These are phyloP conservation scores for Mikania micrantha DNA, from an alignment of 129 eudicot species.

Conservation along the genomic window DNA sequence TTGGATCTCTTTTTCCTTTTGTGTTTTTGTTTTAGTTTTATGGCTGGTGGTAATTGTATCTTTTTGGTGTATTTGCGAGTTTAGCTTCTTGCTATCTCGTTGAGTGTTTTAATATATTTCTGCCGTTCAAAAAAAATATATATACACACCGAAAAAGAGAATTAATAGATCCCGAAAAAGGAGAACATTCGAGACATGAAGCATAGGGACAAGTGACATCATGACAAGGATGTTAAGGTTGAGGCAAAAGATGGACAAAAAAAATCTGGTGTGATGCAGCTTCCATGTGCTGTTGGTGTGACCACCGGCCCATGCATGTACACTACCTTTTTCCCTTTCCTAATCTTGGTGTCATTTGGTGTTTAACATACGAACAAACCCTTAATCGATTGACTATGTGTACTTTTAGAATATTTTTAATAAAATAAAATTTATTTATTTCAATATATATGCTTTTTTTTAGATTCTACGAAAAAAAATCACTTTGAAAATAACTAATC, in stretches of 20 bases:
- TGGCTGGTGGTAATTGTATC: no score
- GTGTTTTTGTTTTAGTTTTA: no score
- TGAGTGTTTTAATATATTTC: no score
- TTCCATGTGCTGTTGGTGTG: conserved; percentile 17
- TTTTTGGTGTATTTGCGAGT: no score
- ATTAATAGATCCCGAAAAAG: neutral
- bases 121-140: no score
- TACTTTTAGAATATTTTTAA: neutral
- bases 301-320: neutral
- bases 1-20: no score
- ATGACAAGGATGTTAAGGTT: conserved; percentile 15
- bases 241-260: conserved; percentile 4
- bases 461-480: no score
- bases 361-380: neutral
- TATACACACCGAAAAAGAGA: no score
- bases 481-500: no score
- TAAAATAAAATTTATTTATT: neutral
- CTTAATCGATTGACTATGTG: neutral
- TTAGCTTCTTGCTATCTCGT: no score
- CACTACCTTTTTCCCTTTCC: neutral
- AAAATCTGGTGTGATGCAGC: neutral
- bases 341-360: neutral
- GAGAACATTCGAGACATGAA: neutral
- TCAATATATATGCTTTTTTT: neutral
- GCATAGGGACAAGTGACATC: conserved; percentile 19